Conservation (phyloP, 768 basidiomycete species). For the Suillus brevipes region DNA sequence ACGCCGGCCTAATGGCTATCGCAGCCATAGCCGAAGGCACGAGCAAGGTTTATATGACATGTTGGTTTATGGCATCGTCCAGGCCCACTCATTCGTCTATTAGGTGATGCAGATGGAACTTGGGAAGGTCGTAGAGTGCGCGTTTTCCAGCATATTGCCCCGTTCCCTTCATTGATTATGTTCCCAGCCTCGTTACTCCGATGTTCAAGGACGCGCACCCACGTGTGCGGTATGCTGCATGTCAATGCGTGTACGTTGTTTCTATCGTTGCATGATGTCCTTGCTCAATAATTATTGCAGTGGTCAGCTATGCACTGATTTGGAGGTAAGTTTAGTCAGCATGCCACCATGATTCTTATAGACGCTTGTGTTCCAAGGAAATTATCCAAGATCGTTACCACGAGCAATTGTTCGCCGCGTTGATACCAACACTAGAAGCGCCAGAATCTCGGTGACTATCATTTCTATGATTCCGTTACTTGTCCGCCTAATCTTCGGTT, state of each 20-base stretch:
- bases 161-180: slow-evolving; percentile 4
- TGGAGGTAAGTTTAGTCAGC: slow-evolving; percentile 54
- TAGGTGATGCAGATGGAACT: slow-evolving; percentile 81
- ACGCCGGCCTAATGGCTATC: slow-evolving; percentile 86
- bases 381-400: slow-evolving; percentile 74
- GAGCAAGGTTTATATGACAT: slow-evolving; percentile 47
- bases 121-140: slow-evolving; percentile 79
- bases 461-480: neutral
- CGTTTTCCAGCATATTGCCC: slow-evolving; percentile 4
- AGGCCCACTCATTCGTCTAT: slow-evolving; percentile 7
- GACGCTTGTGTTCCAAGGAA: slow-evolving; percentile 46
- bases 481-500: slow-evolving; percentile 6
- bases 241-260: slow-evolving; percentile 73
- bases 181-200: slow-evolving; percentile 64
- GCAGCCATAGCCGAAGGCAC: slow-evolving; percentile 86
- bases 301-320: slow-evolving; percentile 86
- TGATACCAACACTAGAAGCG: slow-evolving; percentile 74
- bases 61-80: neutral
- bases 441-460: slow-evolving; percentile 63
- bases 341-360: neutral
- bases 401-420: slow-evolving; percentile 62
- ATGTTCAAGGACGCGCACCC: slow-evolving; percentile 82
- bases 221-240: slow-evolving; percentile 70
- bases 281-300: slow-evolving; percentile 36
- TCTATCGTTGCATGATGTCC: slow-evolving; percentile 1